Evolutionary conservation across 306 rosid species (phyloP).

Genomic region (Pachyrhizus erosus): DNA sequence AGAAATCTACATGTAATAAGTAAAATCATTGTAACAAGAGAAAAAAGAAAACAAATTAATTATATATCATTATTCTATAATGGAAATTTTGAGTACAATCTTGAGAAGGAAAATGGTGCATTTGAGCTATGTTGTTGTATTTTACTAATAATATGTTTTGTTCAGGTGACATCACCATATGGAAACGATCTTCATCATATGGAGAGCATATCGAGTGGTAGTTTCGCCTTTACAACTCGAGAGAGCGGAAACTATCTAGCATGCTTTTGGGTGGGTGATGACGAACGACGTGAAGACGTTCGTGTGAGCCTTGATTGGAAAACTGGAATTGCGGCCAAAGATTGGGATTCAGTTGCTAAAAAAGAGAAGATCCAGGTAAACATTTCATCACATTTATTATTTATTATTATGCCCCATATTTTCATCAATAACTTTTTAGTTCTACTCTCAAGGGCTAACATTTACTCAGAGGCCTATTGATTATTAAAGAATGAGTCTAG

Average conservation of each 20-base stretch:
- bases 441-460: slow-evolving; percentile 6
- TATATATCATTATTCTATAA: no score
- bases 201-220: slow-evolving; percentile 67
- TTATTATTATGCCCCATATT: background rate
- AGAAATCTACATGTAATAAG: no score
- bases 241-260: slow-evolving; percentile 87
- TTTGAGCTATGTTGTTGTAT: no score
- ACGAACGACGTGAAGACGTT: slow-evolving; percentile 45
- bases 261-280: slow-evolving; percentile 68
- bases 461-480: background rate
- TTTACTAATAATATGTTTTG: slow-evolving; percentile 22
- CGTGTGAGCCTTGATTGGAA: slow-evolving; percentile 85
- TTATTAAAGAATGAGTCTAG: background rate
- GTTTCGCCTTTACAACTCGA: slow-evolving; percentile 81
- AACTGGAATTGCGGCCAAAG: slow-evolving; percentile 89
- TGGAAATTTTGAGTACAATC: no score
- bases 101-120: no score
- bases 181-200: slow-evolving; percentile 66
- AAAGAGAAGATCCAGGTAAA: slow-evolving; percentile 92
- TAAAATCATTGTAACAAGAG: no score
- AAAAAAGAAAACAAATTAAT: no score
- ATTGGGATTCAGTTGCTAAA: slow-evolving; percentile 93
- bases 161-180: slow-evolving; percentile 83
- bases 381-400: background rate
- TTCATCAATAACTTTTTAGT: background rate